Conservation (phyloP, 2,329 filamentous ascomycete species). For the Magnaporthiopsis rhizophila region DNA sequence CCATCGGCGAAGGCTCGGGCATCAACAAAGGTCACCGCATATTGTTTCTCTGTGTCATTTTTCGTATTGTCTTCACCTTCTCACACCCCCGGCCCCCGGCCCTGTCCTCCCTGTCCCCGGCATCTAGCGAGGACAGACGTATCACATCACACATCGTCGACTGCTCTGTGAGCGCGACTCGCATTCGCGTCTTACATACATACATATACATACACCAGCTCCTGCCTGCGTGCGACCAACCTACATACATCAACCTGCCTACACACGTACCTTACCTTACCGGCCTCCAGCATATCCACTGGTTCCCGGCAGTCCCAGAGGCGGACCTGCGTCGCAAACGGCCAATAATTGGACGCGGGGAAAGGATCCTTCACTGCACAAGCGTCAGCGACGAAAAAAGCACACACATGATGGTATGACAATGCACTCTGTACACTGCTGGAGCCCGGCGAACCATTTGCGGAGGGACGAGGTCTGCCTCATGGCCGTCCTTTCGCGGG, state of each 20-base stretch:
- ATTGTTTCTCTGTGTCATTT: neutral
- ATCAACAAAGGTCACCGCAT: conserved; percentile 2
- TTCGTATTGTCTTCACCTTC: neutral
- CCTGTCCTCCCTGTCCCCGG: neutral
- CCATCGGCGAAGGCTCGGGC: conserved; percentile 3
- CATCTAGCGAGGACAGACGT: neutral
- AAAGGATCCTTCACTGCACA: neutral
- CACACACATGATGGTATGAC: conserved; percentile 5
- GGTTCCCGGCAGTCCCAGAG: neutral
- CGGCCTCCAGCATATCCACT: neutral
- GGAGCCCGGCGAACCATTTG: neutral
- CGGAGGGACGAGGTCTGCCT: neutral
- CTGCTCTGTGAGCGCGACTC: neutral
- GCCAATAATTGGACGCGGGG: neutral
- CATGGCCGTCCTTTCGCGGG: neutral
- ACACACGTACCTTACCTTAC: neutral
- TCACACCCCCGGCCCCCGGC: neutral
- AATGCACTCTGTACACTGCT: neutral
- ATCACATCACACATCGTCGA: neutral
- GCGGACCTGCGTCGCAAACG: conserved; percentile 1
- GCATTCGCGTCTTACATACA: neutral
- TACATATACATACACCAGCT: conserved; percentile 4
- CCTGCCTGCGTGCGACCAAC: neutral
- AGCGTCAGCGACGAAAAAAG: neutral
- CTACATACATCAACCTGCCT: neutral